These are phyloP conservation scores for Tylopilus intermedius DNA, from an alignment of 768 basidiomycete species.

Conservation along the genomic window DNA sequence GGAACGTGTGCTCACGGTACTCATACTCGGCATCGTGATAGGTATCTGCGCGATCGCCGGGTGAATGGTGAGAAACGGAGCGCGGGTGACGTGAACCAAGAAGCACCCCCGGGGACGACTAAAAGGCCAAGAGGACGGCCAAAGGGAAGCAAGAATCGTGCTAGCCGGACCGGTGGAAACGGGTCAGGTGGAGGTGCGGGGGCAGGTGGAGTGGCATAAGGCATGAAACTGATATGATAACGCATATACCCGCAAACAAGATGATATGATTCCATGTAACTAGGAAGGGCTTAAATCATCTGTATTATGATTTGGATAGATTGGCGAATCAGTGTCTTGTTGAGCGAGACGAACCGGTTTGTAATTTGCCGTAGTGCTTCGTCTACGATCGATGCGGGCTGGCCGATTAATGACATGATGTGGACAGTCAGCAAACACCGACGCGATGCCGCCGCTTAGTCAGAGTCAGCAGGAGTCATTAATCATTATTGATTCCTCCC, in stretches of 20 bases:
- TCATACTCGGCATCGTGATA: constrained; percentile 23
- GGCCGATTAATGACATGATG: neutral
- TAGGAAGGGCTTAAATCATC: neutral
- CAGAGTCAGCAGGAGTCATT: constrained; percentile 5
- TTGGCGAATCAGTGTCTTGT: neutral
- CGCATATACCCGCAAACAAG: constrained; percentile 9
- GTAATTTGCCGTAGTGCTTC: constrained; percentile 2
- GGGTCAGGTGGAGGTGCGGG: constrained; percentile 8
- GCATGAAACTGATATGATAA: neutral
- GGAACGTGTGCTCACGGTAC: constrained; percentile 16
- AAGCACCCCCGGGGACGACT: constrained; percentile 22
- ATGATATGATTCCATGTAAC: neutral
- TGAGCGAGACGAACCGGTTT: constrained; percentile 8
- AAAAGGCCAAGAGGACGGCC: constrained; percentile 65
- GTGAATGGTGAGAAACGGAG: constrained; percentile 43
- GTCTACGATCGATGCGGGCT: neutral
- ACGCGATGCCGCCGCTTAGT: constrained; percentile 15
- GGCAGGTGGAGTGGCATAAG: constrained; percentile 1
- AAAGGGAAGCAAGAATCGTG: constrained; percentile 63
- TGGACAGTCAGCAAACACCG: constrained; percentile 4
- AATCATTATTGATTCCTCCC: neutral
- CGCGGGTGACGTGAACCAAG: constrained; percentile 25
- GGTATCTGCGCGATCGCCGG: constrained; percentile 61
- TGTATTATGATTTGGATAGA: neutral
- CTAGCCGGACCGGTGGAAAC: constrained; percentile 17